A percentile compares a stretch with the other conserved stretches of the same genome.
Conservation (phyloP, 805 yeast genomes). For the Schizosaccharomyces pombe region ASM294v3 CU329670.1:322501-323000, state of each 20-base stretch:
- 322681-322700: slow-evolving; percentile 62
- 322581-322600: slow-evolving; percentile 43
- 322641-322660: slow-evolving; percentile 72
- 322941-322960: slow-evolving; percentile 87
- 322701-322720: slow-evolving; percentile 42
- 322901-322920: slow-evolving; percentile 31
- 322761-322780: slow-evolving; percentile 75
- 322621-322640: slow-evolving; percentile 53
- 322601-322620: slow-evolving; percentile 48
- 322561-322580: slow-evolving; percentile 5
- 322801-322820: slow-evolving; percentile 84
- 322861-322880: slow-evolving; percentile 42
- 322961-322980: slow-evolving; percentile 42
- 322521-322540: neutral
- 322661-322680: slow-evolving; percentile 63
- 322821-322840: slow-evolving; percentile 69
- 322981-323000: slow-evolving; percentile 75
- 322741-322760: slow-evolving; percentile 44
- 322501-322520: neutral
- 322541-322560: neutral
- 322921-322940: slow-evolving; percentile 73
- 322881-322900: slow-evolving; percentile 46
- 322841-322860: slow-evolving; percentile 31
- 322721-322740: slow-evolving; percentile 29
- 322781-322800: slow-evolving; percentile 77